Percentiles rank a stretch among this genome's conserved stretches.
phyloP scores from a whole-genome alignment of 352 stramenopile species.

The Pythium dissotocum region DNA sequence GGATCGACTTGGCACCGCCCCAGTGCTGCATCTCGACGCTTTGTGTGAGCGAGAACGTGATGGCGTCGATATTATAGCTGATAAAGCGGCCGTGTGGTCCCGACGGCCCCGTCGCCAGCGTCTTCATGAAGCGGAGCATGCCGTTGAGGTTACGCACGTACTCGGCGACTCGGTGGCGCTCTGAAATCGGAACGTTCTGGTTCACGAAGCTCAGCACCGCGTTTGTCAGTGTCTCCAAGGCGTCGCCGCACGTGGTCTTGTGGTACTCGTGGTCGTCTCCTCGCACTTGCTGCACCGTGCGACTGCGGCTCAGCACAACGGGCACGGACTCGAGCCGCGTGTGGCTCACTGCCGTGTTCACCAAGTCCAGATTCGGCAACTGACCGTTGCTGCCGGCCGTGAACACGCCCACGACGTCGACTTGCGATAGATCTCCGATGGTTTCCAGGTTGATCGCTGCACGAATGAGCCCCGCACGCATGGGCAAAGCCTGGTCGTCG shows the following conservation, averaged over 20 bases:
- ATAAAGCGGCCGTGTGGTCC: slow-evolving; percentile 79
- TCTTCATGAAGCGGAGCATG: slow-evolving; percentile 85
- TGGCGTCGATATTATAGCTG: slow-evolving; percentile 85
- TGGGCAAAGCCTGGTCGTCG: slow-evolving; percentile 37
- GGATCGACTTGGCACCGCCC: slow-evolving; percentile 30
- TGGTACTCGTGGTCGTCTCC: slow-evolving; percentile 4
- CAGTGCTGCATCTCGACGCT: slow-evolving; percentile 20
- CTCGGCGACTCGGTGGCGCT: slow-evolving; percentile 27
- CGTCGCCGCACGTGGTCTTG: slow-evolving; percentile 3
- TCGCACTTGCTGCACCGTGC: slow-evolving; percentile 22
- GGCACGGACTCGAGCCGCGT: slow-evolving; percentile 48
- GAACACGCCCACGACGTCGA: slow-evolving; percentile 55
- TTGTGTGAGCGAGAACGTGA: slow-evolving; percentile 54
- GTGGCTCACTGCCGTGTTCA: slow-evolving; percentile 73
- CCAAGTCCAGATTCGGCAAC: slow-evolving; percentile 84
- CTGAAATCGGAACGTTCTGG: slow-evolving; percentile 13
- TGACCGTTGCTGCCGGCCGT: slow-evolving; percentile 79
- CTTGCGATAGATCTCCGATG: slow-evolving; percentile 25
- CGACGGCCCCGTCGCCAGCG: slow-evolving; percentile 56
- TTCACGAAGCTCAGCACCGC: slow-evolving; percentile 4
- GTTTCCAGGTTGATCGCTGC: slow-evolving; percentile 79
- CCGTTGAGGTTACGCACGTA: slow-evolving; percentile 59
- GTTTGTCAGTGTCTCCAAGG: slow-evolving; percentile 1
- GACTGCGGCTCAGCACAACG: slow-evolving; percentile 49
- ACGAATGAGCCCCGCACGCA: slow-evolving; percentile 78